These are phyloP conservation scores for Leishmania major DNA, from an alignment of 208 protist genomes.

Conservation along the genomic window DNA sequence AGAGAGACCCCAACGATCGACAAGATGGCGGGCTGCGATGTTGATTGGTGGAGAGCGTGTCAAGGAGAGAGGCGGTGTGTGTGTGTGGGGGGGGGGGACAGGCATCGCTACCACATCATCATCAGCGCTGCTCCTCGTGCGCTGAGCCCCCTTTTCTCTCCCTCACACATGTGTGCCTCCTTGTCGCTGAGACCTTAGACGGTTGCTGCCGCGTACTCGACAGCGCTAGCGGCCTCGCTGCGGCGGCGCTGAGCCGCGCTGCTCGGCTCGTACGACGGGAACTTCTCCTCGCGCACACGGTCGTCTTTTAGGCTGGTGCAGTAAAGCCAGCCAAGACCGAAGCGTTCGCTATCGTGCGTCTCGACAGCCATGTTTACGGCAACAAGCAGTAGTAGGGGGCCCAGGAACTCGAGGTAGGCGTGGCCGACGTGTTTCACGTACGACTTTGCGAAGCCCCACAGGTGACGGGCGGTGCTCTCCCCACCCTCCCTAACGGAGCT, in stretches of 20 bases:
- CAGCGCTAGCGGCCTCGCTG: slow-evolving; percentile 61
- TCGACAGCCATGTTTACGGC: slow-evolving; percentile 57
- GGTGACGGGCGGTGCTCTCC: slow-evolving; percentile 12
- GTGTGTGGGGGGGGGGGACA: no score
- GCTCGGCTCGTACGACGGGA: slow-evolving; percentile 74
- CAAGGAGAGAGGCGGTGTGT: background rate
- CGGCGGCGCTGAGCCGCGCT: slow-evolving; percentile 69
- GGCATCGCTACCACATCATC: background rate
- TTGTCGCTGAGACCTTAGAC: slow-evolving; percentile 34
- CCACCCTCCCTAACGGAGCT: slow-evolving; percentile 14
- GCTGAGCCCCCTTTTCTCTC: background rate
- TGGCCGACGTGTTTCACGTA: slow-evolving; percentile 52
- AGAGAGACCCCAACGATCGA: no score
- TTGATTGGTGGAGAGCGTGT: background rate
- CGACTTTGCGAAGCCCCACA: slow-evolving; percentile 56
- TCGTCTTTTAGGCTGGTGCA: slow-evolving; percentile 64
- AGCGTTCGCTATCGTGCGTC: slow-evolving; percentile 71
- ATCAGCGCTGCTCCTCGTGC: background rate
- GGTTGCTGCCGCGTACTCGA: slow-evolving; percentile 57
- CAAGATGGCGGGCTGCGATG: background rate
- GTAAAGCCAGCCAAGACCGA: slow-evolving; percentile 82
- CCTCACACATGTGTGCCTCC: background rate
- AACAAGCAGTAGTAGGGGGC: slow-evolving; percentile 52
- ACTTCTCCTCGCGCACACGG: slow-evolving; percentile 71
- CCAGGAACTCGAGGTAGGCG: slow-evolving; percentile 60